Evolutionary conservation across 345 rosid genomes (phyloP).

Genomic region (Eucalyptus guilfoylei): DNA sequence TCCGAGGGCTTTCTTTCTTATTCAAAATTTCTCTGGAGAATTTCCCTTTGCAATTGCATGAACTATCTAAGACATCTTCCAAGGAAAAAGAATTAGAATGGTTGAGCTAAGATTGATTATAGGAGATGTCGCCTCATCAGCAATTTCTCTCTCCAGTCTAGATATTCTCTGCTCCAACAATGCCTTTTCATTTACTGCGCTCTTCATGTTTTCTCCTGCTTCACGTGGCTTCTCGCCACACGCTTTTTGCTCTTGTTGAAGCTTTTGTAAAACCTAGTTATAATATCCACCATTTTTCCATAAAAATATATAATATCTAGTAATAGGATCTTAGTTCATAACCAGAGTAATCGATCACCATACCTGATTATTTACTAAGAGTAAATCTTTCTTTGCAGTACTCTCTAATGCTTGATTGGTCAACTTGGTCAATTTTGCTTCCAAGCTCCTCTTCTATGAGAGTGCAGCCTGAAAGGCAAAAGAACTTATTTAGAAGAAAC

Average conservation of each 20-base stretch:
- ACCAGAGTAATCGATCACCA: background rate
- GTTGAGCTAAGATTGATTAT: background rate
- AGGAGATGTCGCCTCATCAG: constrained; percentile 45
- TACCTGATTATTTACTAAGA: constrained; percentile 48
- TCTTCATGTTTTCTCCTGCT: constrained; percentile 32
- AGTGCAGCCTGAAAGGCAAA: constrained; percentile 21
- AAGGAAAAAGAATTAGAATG: background rate
- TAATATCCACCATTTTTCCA: background rate
- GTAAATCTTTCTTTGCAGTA: constrained; percentile 20
- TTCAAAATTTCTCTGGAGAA: constrained; percentile 37
- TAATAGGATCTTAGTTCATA: background rate
- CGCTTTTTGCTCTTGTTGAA: constrained; percentile 53
- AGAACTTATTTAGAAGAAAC: background rate
- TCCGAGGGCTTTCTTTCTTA: constrained; percentile 46
- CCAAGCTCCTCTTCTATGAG: constrained; percentile 39
- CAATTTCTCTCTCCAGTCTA: constrained; percentile 39
- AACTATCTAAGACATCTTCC: background rate
- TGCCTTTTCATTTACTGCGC: constrained; percentile 34
- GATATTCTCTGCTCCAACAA: constrained; percentile 43
- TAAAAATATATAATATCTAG: background rate
- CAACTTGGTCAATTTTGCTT: constrained; percentile 37
- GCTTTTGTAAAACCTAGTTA: constrained; percentile 29
- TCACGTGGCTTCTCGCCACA: constrained; percentile 39
- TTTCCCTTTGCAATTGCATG: constrained; percentile 27
- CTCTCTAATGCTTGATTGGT: constrained; percentile 20